Conservation (phyloP, 106 monocot genomes). For the Gastrodia elata region DNA sequence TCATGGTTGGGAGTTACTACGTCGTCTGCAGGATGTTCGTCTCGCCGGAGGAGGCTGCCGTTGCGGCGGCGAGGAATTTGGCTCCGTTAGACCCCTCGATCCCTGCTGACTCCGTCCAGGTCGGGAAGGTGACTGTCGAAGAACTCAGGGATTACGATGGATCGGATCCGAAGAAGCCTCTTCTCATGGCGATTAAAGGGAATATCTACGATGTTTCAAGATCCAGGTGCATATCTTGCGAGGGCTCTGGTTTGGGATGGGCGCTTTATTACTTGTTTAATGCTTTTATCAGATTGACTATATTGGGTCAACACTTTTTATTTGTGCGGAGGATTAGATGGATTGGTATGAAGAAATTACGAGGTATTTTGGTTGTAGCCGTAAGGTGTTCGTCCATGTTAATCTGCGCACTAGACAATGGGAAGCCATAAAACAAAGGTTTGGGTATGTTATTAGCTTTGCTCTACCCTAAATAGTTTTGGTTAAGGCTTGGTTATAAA, state of each 20-base stretch:
- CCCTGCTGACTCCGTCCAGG: constrained; percentile 37
- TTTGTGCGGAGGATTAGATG: neutral
- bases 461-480: neutral
- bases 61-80: neutral
- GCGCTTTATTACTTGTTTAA: neutral
- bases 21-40: constrained; percentile 76
- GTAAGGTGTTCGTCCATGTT: neutral
- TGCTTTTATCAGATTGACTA: neutral
- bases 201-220: constrained; percentile 64
- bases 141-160: constrained; percentile 58
- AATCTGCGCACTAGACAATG: neutral
- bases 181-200: constrained; percentile 77
- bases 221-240: constrained; percentile 28
- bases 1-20: constrained; percentile 64
- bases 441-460: neutral
- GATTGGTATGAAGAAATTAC: neutral
- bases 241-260: neutral
- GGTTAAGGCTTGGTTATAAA: too few relatives aligned
- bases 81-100: constrained; percentile 1
- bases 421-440: neutral
- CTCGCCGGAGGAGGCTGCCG: constrained; percentile 19
- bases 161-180: constrained; percentile 64
- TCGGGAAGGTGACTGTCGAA: constrained; percentile 59
- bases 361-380: neutral
- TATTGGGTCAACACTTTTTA: neutral